Conservation (phyloP, 2,329 filamentous ascomycete species). For the Blumeriella jaapii region DNA sequence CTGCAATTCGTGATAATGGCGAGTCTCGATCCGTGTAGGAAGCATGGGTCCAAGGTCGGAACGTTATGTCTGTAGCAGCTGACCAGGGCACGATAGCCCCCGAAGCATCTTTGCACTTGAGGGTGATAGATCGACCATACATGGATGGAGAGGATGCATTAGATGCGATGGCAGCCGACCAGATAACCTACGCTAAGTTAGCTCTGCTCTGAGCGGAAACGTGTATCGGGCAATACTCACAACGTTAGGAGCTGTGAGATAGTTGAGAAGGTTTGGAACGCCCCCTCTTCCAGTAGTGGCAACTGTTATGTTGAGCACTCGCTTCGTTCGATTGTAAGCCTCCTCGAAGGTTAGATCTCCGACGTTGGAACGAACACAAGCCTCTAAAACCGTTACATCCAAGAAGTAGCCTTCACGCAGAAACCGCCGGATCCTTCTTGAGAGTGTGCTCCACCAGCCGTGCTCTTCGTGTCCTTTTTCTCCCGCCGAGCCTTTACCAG, state of each 20-base stretch:
- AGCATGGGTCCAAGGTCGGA: slow-evolving; percentile 42
- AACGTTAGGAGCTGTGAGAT: slow-evolving; percentile 86
- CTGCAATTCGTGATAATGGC: slow-evolving; percentile 48
- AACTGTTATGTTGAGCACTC: slow-evolving; percentile 85
- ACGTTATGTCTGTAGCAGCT: slow-evolving; percentile 36
- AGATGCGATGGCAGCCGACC: slow-evolving; percentile 47
- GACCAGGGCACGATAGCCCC: slow-evolving; percentile 50
- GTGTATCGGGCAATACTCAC: slow-evolving; percentile 39
- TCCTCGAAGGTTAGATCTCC: slow-evolving; percentile 90
- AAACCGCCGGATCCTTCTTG: slow-evolving; percentile 57
- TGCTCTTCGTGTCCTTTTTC: slow-evolving; percentile 26
- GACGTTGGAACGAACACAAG: slow-evolving; percentile 74
- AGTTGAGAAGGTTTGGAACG: slow-evolving; percentile 78
- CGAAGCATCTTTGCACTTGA: slow-evolving; percentile 52
- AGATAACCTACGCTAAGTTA: slow-evolving; percentile 36
- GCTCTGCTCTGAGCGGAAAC: not conserved
- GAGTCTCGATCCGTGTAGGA: slow-evolving; percentile 44
- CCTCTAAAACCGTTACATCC: slow-evolving; percentile 69
- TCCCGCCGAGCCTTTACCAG: slow-evolving; percentile 27
- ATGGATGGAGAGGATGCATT: slow-evolving; percentile 39
- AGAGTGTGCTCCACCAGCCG: slow-evolving; percentile 43
- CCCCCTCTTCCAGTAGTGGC: slow-evolving; percentile 63
- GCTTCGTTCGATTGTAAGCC: slow-evolving; percentile 74
- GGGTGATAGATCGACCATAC: slow-evolving; percentile 37
- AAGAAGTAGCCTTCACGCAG: slow-evolving; percentile 70